phyloP scores from a whole-genome alignment of 805 yeast genomes.

The Blastobotrys peoriensis region DNA sequence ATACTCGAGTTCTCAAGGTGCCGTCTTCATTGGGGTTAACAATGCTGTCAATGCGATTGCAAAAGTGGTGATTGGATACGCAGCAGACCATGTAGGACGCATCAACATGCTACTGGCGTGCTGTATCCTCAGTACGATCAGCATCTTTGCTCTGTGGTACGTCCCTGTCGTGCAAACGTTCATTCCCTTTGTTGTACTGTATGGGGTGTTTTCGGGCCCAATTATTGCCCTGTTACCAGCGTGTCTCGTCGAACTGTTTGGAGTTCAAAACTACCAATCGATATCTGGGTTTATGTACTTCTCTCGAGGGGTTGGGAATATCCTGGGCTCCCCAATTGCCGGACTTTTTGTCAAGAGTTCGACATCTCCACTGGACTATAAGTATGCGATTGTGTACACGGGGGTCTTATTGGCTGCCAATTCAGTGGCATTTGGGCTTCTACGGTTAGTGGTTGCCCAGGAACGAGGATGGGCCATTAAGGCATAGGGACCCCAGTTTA shows the following conservation, averaged over 20 bases:
- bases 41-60: conserved; percentile 20
- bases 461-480: background rate
- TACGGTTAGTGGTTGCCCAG: conserved; percentile 35
- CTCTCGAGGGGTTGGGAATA: conserved; percentile 17
- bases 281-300: conserved; percentile 18
- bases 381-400: conserved; percentile 16
- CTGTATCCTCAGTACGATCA: conserved; percentile 38
- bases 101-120: conserved; percentile 48
- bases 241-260: conserved; percentile 19
- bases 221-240: conserved; percentile 18
- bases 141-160: conserved; percentile 40
- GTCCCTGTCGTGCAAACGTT: conserved; percentile 11
- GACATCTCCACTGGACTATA: conserved; percentile 8
- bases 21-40: conserved; percentile 18
- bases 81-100: conserved; percentile 50
- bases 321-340: conserved; percentile 22
- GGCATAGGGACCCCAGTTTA: no score
- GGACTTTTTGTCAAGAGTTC: conserved; percentile 14
- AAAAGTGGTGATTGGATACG: conserved; percentile 45
- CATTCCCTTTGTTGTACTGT: conserved; percentile 17
- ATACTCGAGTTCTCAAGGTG: conserved; percentile 16
- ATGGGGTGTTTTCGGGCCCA: conserved; percentile 19
- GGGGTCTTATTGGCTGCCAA: conserved; percentile 14
- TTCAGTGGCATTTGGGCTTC: conserved; percentile 8
- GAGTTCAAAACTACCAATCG: conserved; percentile 17